These are phyloP conservation scores for Pyropia yezoensis DNA, from an alignment of 23 red algal genomes.

Conservation along the genomic window DNA sequence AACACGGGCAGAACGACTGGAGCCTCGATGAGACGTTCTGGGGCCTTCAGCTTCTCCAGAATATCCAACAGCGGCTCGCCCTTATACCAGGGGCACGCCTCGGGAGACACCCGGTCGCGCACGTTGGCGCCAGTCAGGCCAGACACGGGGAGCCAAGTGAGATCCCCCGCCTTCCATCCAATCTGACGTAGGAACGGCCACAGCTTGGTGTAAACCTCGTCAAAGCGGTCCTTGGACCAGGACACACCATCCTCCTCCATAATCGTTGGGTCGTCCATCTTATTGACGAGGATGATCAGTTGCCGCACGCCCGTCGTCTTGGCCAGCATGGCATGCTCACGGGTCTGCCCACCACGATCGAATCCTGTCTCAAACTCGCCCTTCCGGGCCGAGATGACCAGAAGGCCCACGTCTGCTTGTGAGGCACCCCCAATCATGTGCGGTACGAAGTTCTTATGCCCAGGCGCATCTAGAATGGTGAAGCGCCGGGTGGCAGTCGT, in stretches of 20 bases:
- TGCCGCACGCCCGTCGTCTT: constrained; percentile 92
- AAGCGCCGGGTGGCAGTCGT: constrained; percentile 68
- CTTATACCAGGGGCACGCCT: constrained; percentile 65
- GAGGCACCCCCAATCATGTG: constrained; percentile 92
- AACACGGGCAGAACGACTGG: constrained; percentile 78
- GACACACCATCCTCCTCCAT: constrained; percentile 34
- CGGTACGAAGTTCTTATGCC: constrained; percentile 98
- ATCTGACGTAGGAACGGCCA: constrained; percentile 80
- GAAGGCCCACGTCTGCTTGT: constrained; percentile 92
- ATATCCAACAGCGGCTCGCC: constrained; percentile 68
- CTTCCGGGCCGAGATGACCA: constrained; percentile 98
- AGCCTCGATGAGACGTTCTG: constrained; percentile 55
- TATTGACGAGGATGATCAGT: constrained; percentile 84
- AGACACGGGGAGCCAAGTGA: constrained; percentile 88
- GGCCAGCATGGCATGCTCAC: constrained; percentile 98
- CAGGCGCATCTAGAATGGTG: constrained; percentile 91
- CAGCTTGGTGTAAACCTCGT: constrained; percentile 74
- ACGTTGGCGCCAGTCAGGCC: constrained; percentile 83
- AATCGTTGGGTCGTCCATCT: constrained; percentile 90
- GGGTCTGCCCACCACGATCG: constrained; percentile 91
- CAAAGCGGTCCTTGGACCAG: constrained; percentile 77
- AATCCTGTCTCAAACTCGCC: constrained; percentile 99
- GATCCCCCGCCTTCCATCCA: constrained; percentile 70
- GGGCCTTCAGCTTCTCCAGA: constrained; percentile 69
- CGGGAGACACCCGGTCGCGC: constrained; percentile 23